phyloP scores from a whole-genome alignment of 192 early-diverging fungal species.

The Coemansia asiatica region DNA sequence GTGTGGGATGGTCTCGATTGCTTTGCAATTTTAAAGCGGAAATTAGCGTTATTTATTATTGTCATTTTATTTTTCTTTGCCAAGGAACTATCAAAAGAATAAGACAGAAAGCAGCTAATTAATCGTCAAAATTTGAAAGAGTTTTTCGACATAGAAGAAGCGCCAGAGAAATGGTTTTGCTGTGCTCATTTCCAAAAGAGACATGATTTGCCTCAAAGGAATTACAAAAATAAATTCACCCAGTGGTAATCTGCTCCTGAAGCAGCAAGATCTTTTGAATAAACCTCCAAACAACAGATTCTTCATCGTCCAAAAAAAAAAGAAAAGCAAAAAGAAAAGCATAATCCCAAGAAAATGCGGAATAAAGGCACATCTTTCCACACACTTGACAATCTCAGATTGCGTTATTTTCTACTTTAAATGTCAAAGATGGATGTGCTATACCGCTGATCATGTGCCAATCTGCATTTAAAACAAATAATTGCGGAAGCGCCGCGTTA shows the following conservation, averaged over 20 bases:
- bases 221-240: background rate
- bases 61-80: background rate
- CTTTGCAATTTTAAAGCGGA: background rate
- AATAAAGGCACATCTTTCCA: background rate
- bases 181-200: background rate
- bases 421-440: background rate
- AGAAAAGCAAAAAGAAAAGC: background rate
- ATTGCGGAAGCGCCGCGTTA: background rate
- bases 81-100: too few species aligned
- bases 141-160: background rate
- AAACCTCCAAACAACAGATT: background rate
- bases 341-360: background rate
- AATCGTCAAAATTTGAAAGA: background rate
- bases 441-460: background rate
- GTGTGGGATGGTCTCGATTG: conserved; percentile 4
- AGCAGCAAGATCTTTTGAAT: background rate
- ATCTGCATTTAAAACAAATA: background rate
- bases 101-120: background rate
- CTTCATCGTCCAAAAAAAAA: background rate
- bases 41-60: too few species aligned
- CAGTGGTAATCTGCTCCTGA: background rate
- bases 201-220: background rate
- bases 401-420: background rate
- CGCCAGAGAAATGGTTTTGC: background rate
- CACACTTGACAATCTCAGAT: background rate